A percentile compares a stretch with the other conserved stretches of the same genome.
Conservation (phyloP, 2,329 filamentous ascomycete genomes). For the Epichloe scottii region DNA sequence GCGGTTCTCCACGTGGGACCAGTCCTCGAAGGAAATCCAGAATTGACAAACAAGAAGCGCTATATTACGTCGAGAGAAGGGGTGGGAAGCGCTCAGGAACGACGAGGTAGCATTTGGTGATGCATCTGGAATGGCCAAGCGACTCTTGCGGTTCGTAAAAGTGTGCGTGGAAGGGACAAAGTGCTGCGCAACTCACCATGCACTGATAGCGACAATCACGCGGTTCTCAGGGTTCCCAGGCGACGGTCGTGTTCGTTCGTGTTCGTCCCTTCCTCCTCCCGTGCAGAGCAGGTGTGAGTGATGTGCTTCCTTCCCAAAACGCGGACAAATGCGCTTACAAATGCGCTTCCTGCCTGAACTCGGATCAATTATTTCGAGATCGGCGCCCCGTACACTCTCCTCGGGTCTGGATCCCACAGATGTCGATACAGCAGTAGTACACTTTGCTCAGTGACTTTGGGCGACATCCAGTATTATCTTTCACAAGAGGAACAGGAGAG, state of each 20-base stretch:
- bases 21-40: not conserved
- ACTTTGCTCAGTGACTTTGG: too few relatives aligned
- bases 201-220: not conserved
- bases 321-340: not conserved
- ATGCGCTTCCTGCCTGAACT: not conserved
- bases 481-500: not conserved
- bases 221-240: too few relatives aligned
- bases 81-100: not conserved
- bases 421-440: too few relatives aligned
- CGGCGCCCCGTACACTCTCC: too few relatives aligned
- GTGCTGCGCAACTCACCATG: not conserved
- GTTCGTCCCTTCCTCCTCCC: too few relatives aligned
- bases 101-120: too few relatives aligned
- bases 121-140: not conserved
- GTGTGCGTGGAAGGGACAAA: not conserved
- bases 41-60: not conserved
- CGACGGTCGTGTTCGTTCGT: too few relatives aligned
- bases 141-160: not conserved
- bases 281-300: too few relatives aligned
- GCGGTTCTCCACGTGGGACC: constrained; percentile 6
- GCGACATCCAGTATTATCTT: not conserved
- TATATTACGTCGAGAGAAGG: not conserved
- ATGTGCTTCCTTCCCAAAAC: too few relatives aligned
- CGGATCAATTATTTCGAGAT: too few relatives aligned
- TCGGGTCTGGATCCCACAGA: too few relatives aligned